Evolutionary conservation across 257 asterid genomes (phyloP), one percentile per base, ranked within the genome.

Genomic region (Rauvolfia tetraphylla): DNA sequence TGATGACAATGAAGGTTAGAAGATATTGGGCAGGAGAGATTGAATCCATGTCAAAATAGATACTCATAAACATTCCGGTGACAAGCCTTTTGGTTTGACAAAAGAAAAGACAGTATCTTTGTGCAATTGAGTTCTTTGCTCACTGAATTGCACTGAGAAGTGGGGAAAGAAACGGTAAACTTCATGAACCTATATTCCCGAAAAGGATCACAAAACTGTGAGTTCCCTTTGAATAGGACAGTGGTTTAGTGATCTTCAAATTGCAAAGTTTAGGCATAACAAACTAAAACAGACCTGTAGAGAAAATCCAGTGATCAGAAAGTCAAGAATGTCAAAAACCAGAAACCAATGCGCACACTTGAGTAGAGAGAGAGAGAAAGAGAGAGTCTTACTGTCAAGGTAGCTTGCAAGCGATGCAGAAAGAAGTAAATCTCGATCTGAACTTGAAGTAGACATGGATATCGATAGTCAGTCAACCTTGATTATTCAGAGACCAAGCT

Each of bases 341-440:
- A 51, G n/a, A 12, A 39, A 49, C 20, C 39, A 22, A 13, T 3
- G 3, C 33, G 22, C 23, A 39, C 5, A 38, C 25, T 46, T 46
- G 48, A n/a, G n/a, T n/a, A n/a, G n/a, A 41, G 46, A 41, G 8
- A 41, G 8, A 8, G 62, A 7, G 20, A 77, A 12, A 25, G 42
- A 36, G 58, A 10, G 58, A 53, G 33, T 59, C 76, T 23, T 80
- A 83, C 87, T 72, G 36, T 83, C 82, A 78, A 83, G 84, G 75
- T 80, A 80, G 73, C 74, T 80, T 56, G 87, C 82, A 15, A 83
- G 87, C 34, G 82, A 77, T 44, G 84, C 53, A 51, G 84, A 67
- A 39, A 83, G 75, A 39, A 75, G 75, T 22, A 61, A n/a, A 68
- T 76, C 49, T 49, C 20, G 36, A 53, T 36, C 51, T 41, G 70